These are phyloP conservation scores for Heliamphora pulchella DNA, from an alignment of 179 eudicot genomes.

Conservation along the genomic window DNA sequence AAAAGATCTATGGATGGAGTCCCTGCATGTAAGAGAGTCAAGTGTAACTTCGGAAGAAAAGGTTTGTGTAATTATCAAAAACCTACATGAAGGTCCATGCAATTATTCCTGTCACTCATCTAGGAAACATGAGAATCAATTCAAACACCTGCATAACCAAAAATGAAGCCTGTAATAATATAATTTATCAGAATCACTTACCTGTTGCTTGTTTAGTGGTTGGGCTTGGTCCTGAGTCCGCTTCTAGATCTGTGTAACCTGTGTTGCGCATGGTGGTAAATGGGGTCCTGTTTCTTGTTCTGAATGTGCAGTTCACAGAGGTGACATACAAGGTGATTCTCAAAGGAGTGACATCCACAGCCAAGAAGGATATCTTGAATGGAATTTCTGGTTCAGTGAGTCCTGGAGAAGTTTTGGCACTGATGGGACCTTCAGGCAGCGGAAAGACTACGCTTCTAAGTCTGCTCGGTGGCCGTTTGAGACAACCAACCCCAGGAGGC, in stretches of 20 bases:
- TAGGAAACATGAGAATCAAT: slow-evolving; percentile 10
- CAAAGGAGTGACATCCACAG: slow-evolving; percentile 51
- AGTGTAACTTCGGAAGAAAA: no score
- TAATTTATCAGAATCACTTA: no score
- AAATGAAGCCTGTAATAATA: not conserved
- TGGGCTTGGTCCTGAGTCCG: not conserved
- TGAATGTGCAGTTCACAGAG: slow-evolving; percentile 68
- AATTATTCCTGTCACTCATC: no score
- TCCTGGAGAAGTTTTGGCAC: slow-evolving; percentile 85
- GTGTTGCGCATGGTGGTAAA: not conserved
- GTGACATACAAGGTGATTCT: slow-evolving; percentile 66
- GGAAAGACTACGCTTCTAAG: slow-evolving; percentile 84
- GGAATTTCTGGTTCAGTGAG: slow-evolving; percentile 73
- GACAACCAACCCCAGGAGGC: slow-evolving; percentile 39
- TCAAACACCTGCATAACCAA: not conserved
- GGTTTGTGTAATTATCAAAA: no score
- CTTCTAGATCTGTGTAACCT: no score
- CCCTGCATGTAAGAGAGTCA: no score
- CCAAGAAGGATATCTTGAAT: slow-evolving; percentile 62
- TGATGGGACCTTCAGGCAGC: slow-evolving; percentile 97
- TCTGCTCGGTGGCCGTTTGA: slow-evolving; percentile 73
- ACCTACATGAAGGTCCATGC: no score
- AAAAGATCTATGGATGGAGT: no score
- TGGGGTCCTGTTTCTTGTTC: not conserved
- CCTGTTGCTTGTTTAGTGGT: no score